Evolutionary conservation across 2,329 filamentous ascomycete genomes (phyloP).

Genomic region (Pyricularia grisea): DNA sequence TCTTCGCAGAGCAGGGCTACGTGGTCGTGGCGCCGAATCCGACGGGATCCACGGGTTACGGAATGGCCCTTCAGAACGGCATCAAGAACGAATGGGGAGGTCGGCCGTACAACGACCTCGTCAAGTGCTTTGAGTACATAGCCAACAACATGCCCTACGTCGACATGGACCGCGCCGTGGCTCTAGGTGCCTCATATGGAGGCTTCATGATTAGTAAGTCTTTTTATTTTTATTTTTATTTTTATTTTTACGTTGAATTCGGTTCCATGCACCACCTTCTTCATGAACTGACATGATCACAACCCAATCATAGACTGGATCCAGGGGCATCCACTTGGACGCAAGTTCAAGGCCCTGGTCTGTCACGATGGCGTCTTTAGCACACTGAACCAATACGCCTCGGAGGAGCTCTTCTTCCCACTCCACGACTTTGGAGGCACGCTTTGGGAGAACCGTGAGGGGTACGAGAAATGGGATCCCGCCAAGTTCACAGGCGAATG

Average conservation of each 20-base stretch:
- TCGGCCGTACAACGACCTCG: conserved; percentile 73
- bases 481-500: conserved; percentile 57
- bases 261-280: too few relatives aligned
- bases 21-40: conserved; percentile 75
- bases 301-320: conserved; percentile 60
- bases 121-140: conserved; percentile 68
- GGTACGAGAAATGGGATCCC: conserved; percentile 64
- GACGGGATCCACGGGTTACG: conserved; percentile 75
- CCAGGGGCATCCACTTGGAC: conserved; percentile 73
- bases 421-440: conserved; percentile 58
- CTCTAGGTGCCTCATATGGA: conserved; percentile 65
- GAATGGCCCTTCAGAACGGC: conserved; percentile 65
- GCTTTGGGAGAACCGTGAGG: conserved; percentile 50
- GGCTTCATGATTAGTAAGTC: conserved; percentile 63
- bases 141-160: conserved; percentile 55
- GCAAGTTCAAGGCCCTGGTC: conserved; percentile 79
- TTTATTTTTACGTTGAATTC: too few relatives aligned
- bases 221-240: neutral
- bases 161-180: conserved; percentile 61
- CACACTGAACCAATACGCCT: conserved; percentile 53
- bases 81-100: conserved; percentile 81
- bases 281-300: conserved; percentile 6
- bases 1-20: conserved; percentile 83
- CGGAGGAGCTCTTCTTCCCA: conserved; percentile 63
- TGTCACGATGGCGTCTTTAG: conserved; percentile 83